Base-by-base conservation (phyloP, 352 stramenopile genomes). In the Phytophthora tentaculata region DNA sequence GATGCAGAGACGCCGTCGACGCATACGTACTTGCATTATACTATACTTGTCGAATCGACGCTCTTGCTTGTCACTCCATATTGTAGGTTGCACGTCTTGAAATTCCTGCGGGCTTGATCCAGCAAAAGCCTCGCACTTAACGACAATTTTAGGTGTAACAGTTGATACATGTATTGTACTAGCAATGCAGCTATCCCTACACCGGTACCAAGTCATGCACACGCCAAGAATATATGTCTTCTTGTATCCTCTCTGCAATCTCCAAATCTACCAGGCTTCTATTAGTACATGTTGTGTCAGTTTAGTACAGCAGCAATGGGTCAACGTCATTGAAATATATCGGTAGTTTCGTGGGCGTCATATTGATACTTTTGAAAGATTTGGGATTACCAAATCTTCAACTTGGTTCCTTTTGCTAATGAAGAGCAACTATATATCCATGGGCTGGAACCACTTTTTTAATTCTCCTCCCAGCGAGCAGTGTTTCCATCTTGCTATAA, bases 291-390 rank as follows among this genome's bases (percentile, higher is more conserved):
- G n/a, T n/a, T n/a, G 35, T 43, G 41, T 39, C 13, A 10, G 10
- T 24, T 39, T 39, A 10, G 10, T 24, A 48, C 14, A 23, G 17
- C 14, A 7, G 35, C 35, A 43, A 43, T n/a, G 35, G 32, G 35
- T 43, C 14, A 17, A 43, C 16, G 50, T 54, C 17, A 16, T 24
- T 51, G 19, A 51, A 51, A 43, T 13, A 19, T 24, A 14, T 23
- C 49, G 24, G 20, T 28, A 26, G 49, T 55, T 61, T 56, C 1
- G 28, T 32, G 19, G 5, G 45, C 54, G 41, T 71, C 56, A 71
- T 71, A 52, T 45, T 66, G 63, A 70, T 61, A 35, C 24, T 56
- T 49, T 60, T 23, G 22, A 61, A 56, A 16, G 63, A 71, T 71
- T 71, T 71, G 63, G 41, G 63, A 61, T 65, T 69, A 69, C 59